A percentile compares a stretch with the other conserved stretches of the same genome.
These are phyloP conservation scores for Parasitella parasitica DNA, from an alignment of 371 early-diverging fungal species.

Conservation along the genomic window DNA sequence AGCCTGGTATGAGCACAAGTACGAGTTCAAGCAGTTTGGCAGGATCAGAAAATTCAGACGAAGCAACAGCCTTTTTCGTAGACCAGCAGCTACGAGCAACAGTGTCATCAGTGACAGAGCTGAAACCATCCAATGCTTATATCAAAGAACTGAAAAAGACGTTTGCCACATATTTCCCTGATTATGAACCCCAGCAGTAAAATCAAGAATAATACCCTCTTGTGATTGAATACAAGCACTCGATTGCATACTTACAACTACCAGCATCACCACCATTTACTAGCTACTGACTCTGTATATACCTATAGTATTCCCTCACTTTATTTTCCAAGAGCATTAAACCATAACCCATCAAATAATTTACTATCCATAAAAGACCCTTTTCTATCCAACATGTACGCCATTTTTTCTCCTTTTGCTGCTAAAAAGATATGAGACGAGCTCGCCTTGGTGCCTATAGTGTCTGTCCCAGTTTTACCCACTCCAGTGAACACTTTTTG, in stretches of 20 bases:
- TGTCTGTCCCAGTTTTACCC: constrained; percentile 41
- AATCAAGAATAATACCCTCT: not conserved
- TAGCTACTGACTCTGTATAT: not conserved
- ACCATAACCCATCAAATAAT: constrained; percentile 50
- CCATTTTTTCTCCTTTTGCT: constrained; percentile 43
- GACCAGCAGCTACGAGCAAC: not conserved
- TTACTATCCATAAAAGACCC: constrained; percentile 48
- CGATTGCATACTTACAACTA: not conserved
- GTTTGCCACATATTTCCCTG: constrained; percentile 12
- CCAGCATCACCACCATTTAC: not conserved
- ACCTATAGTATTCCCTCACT: no score
- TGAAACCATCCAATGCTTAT: constrained; percentile 10
- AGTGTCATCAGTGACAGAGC: not conserved
- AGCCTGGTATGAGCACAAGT: constrained; percentile 12
- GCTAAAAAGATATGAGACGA: constrained; percentile 44
- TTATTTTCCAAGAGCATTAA: constrained; percentile 17
- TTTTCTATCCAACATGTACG: constrained; percentile 51
- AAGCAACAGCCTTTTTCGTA: not conserved
- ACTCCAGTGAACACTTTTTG: constrained; percentile 48
- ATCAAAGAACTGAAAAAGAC: constrained; percentile 22
- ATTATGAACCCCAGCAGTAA: not conserved
- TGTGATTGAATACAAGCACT: not conserved
- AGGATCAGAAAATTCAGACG: constrained; percentile 10
- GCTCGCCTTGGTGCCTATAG: constrained; percentile 32
- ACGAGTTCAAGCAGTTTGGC: constrained; percentile 17